Base-by-base conservation (phyloP, 768 basidiomycete species). In the Mrakia blollopis region DNA sequence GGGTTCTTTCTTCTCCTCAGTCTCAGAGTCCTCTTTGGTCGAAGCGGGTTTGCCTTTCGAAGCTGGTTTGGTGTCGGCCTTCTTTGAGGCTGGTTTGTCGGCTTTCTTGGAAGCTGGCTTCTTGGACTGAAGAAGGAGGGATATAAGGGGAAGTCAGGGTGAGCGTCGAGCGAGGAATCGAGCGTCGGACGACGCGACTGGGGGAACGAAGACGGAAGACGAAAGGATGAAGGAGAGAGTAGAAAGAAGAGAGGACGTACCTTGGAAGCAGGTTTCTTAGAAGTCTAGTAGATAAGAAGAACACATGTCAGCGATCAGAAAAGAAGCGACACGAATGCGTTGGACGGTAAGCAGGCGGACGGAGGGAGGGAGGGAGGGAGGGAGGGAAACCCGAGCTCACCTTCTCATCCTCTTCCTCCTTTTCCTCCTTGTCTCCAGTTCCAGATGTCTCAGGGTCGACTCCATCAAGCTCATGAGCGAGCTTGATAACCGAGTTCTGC, bases 381-480 rank as follows among this genome's bases (percentile, higher is more conserved):
- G 9, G 44, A 72, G 44, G 16, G 47, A 50, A 50, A 69, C 25
- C 11, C 18, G 50, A 54, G 30, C 62, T 63, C 11, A 60, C 74
- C 63, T 67, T 60, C 28, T 23, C 32, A 52, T 74, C 50, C 61
- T 41, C 69, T 11, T 67, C 71, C 23, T 73, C 62, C 16, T 67
- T 63, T 8, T 47, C 71, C n/a, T 47, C 61, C 41, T 73, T 65
- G 1, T 60, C 39, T 3, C 32, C 35, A 32, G 41, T 16, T 5
- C 47, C 74, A 3, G 35, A 25, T 9, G 62, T 67, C 28, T 76
- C 68, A 25, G 74, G 74, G 16, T 69, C 67, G 18, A 77, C 71
- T 0, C 50, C 76, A 39, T 72, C 71, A 9, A 77, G 62, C 50
- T 77, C 76, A 41, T 77, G 76, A 1, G 76, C 71, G 28, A 65